Percentiles rank a stretch among this genome's conserved stretches.
phyloP scores from a whole-genome alignment of 805 yeast species.

The Blastobotrys terrestris region DNA sequence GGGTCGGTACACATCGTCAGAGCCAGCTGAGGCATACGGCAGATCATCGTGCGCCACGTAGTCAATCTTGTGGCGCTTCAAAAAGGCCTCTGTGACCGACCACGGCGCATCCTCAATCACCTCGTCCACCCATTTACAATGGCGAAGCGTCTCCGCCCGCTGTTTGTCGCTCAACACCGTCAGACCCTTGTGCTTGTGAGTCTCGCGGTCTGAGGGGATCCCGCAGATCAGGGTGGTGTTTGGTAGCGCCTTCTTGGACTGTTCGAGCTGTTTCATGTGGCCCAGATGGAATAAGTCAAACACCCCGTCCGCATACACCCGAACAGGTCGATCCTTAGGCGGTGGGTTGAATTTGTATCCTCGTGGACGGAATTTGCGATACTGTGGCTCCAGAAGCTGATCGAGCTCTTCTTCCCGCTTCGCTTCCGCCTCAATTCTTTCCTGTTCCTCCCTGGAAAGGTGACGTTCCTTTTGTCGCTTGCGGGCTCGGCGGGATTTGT shows the following conservation, averaged over 20 bases:
- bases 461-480: not conserved
- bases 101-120: slow-evolving; percentile 94
- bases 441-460: not conserved
- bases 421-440: slow-evolving; percentile 12
- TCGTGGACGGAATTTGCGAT: slow-evolving; percentile 68
- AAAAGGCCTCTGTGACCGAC: slow-evolving; percentile 81
- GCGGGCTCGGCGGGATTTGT: not conserved
- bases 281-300: slow-evolving; percentile 95
- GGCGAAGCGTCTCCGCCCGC: slow-evolving; percentile 83
- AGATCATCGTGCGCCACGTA: slow-evolving; percentile 97
- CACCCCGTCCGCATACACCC: slow-evolving; percentile 98
- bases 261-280: slow-evolving; percentile 96
- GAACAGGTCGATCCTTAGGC: slow-evolving; percentile 74
- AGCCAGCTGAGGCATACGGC: slow-evolving; percentile 85
- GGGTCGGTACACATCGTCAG: slow-evolving; percentile 89
- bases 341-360: slow-evolving; percentile 80
- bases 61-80: slow-evolving; percentile 75
- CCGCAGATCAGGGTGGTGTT: slow-evolving; percentile 86
- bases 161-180: slow-evolving; percentile 87
- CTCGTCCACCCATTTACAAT: slow-evolving; percentile 97
- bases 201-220: slow-evolving; percentile 81
- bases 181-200: slow-evolving; percentile 87
- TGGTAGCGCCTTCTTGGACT: slow-evolving; percentile 86
- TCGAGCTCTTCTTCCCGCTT: slow-evolving; percentile 57
- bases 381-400: slow-evolving; percentile 58